Percentiles rank a stretch among this genome's conserved stretches.
phyloP scores from a whole-genome alignment of 768 basidiomycete genomes.

The Termitomyces sp. region DNA sequence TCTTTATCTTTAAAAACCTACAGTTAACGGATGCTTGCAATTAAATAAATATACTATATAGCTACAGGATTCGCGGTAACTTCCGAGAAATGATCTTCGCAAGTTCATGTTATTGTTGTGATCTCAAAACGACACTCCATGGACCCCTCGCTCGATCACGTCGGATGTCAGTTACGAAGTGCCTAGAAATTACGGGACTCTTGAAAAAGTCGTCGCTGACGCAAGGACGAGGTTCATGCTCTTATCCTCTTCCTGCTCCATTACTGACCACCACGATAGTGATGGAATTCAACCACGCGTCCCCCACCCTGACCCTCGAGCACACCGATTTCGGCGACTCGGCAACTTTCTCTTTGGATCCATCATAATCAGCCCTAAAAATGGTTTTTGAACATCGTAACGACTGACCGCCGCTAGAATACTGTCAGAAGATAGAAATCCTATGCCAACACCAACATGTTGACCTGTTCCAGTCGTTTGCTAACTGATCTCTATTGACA shows the following conservation, averaged over 20 bases:
- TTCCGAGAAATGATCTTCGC: background rate
- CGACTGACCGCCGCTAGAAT: background rate
- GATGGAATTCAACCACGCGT: too few relatives aligned
- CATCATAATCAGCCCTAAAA: background rate
- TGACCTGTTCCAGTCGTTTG: background rate
- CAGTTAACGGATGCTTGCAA: too few relatives aligned
- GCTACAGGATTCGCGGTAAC: background rate
- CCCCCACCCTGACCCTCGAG: too few relatives aligned
- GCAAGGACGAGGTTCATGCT: background rate
- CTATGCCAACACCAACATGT: background rate
- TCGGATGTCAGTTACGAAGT: background rate
- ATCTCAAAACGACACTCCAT: too few relatives aligned
- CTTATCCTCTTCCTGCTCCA: background rate
- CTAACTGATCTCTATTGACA: background rate
- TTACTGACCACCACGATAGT: background rate
- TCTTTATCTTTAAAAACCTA: too few relatives aligned
- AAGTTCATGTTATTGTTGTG: background rate
- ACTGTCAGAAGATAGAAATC: too few relatives aligned
- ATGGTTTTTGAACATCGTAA: background rate
- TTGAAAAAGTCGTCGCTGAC: background rate
- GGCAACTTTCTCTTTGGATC: too few relatives aligned
- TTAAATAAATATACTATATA: too few relatives aligned
- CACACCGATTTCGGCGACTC: too few relatives aligned
- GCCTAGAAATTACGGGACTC: background rate
- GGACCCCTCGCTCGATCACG: background rate